Conservation (phyloP, 805 yeast species). For the Ogataea trehalophila region DNA sequence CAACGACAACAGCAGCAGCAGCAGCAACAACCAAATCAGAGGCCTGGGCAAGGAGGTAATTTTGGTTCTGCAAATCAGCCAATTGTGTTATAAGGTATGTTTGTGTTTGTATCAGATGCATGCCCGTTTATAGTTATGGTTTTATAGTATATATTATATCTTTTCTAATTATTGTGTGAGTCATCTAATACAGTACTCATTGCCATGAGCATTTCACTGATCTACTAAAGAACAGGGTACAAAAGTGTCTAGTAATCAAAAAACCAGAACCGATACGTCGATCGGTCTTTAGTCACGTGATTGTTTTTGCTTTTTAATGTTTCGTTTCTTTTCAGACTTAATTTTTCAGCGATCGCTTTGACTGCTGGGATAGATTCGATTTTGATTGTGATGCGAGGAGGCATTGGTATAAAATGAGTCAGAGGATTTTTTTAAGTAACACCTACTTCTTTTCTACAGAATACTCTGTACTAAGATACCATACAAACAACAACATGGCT, state of each 20-base stretch:
- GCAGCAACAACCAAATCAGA: not conserved
- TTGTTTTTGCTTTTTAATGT: no score
- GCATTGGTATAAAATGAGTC: no score
- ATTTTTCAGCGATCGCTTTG: no score
- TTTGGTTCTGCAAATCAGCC: constrained; percentile 8
- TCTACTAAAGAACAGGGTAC: no score
- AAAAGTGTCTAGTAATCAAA: no score
- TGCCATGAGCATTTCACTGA: no score
- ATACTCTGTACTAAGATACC: not conserved
- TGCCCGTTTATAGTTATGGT: not conserved
- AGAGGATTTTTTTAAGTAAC: not conserved
- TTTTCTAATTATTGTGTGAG: not conserved
- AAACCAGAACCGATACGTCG: no score
- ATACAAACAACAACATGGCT: constrained; percentile 19
- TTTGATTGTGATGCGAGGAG: no score
- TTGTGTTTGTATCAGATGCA: not conserved
- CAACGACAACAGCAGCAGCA: not conserved
- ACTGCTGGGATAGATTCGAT: no score
- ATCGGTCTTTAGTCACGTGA: no score
- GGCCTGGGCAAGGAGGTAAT: not conserved
- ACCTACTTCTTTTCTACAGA: not conserved
- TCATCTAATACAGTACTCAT: no score
- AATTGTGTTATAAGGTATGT: constrained; percentile 2
- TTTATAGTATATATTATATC: not conserved
- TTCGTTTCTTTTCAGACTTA: no score